A percentile compares a stretch with the other conserved stretches of the same genome.
These are phyloP conservation scores for Serpula lacrymans DNA, from an alignment of 768 basidiomycete genomes.

Conservation along the genomic window DNA sequence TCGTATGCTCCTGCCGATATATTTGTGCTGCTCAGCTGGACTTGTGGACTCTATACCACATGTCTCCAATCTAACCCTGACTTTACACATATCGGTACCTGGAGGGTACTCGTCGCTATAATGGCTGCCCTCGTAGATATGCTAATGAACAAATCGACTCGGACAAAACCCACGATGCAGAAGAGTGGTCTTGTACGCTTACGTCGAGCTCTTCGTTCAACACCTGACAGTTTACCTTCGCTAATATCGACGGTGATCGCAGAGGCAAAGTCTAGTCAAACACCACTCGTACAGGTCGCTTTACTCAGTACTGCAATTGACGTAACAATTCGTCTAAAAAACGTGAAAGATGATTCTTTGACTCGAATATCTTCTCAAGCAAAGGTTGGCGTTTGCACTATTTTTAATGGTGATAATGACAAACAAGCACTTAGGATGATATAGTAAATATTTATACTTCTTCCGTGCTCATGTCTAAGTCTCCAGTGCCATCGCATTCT, in stretches of 20 bases:
- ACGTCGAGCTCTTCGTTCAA: conserved; percentile 67
- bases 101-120: conserved; percentile 49
- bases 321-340: conserved; percentile 67
- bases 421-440: conserved; percentile 38
- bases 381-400: conserved; percentile 34
- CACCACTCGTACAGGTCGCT: conserved; percentile 38
- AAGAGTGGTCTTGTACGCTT: conserved; percentile 58
- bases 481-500: conserved; percentile 53
- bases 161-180: conserved; percentile 56
- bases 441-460: conserved; percentile 59
- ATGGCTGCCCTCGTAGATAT: conserved; percentile 60
- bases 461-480: conserved; percentile 66
- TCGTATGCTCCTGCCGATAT: conserved; percentile 57
- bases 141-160: conserved; percentile 48
- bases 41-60: conserved; percentile 56
- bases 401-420: not conserved
- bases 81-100: conserved; percentile 46
- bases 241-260: conserved; percentile 55
- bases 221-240: conserved; percentile 44
- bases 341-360: conserved; percentile 40
- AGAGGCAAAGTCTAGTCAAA: conserved; percentile 46
- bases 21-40: conserved; percentile 72
- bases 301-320: conserved; percentile 69
- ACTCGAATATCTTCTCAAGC: conserved; percentile 41
- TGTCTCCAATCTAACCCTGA: conserved; percentile 43